phyloP scores from a whole-genome alignment of 1,284 basidiomycete genomes.

The Xerocomus amazonicus region DNA sequence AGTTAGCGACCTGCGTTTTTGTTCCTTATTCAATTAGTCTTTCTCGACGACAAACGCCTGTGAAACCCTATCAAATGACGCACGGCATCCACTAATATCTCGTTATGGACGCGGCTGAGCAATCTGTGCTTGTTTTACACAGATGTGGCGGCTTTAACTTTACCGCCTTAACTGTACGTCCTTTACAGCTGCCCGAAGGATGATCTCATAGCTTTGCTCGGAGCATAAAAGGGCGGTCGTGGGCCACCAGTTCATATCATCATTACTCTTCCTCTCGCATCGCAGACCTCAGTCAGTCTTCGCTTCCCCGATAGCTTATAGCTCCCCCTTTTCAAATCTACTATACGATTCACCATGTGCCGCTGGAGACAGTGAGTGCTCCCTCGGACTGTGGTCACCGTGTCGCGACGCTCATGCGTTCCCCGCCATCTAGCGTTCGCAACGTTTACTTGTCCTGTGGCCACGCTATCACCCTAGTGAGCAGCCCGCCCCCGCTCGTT shows the following conservation, averaged over 20 bases:
- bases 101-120: constrained; percentile 22
- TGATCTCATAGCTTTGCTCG: constrained; percentile 29
- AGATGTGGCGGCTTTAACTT: constrained; percentile 21
- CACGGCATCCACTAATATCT: constrained; percentile 30
- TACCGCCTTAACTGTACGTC: constrained; percentile 22
- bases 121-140: constrained; percentile 30
- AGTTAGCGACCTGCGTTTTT: constrained; percentile 11
- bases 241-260: constrained; percentile 13
- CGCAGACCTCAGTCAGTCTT: background rate
- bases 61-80: constrained; percentile 38
- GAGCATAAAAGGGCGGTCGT: constrained; percentile 27
- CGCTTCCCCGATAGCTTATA: constrained; percentile 2
- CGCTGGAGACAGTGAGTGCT: constrained; percentile 37
- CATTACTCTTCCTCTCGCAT: constrained; percentile 1
- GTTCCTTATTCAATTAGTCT: constrained; percentile 35
- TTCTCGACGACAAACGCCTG: constrained; percentile 36
- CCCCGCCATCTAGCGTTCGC: constrained; percentile 32
- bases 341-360: constrained; percentile 31
- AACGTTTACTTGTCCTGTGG: constrained; percentile 41
- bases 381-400: background rate
- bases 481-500: constrained; percentile 9
- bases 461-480: constrained; percentile 38
- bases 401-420: constrained; percentile 8
- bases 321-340: background rate
- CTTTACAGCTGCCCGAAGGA: constrained; percentile 14